These are phyloP conservation scores for Hemileccinum impolitum DNA, from an alignment of 768 basidiomycete species.

Conservation along the genomic window DNA sequence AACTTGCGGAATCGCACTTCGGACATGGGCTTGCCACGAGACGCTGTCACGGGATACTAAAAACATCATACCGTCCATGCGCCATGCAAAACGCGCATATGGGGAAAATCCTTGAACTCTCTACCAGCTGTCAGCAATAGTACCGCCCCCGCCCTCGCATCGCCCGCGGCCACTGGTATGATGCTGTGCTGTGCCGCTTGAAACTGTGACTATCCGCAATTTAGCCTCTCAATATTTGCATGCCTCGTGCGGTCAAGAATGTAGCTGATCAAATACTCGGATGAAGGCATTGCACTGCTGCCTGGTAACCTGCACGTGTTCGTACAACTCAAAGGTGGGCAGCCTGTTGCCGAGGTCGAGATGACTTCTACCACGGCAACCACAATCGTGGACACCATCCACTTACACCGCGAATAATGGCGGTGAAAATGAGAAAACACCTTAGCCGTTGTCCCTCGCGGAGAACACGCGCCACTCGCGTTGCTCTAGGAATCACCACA, in stretches of 20 bases:
- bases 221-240: background rate
- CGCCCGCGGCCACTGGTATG: background rate
- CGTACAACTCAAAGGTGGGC: constrained; percentile 7
- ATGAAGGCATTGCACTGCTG: constrained; percentile 10
- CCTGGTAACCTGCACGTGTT: constrained; percentile 14
- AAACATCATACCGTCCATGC: too few relatives aligned
- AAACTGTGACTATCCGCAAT: too few relatives aligned
- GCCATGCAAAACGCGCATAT: too few relatives aligned
- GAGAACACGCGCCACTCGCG: constrained; percentile 30
- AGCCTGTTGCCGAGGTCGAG: constrained; percentile 14
- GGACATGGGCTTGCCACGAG: too few relatives aligned
- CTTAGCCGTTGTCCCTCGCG: constrained; percentile 26
- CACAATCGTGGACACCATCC: constrained; percentile 8
- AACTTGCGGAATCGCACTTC: too few relatives aligned
- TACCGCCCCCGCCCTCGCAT: background rate
- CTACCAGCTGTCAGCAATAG: too few relatives aligned
- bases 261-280: constrained; percentile 11
- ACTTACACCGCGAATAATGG: constrained; percentile 10
- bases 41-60: too few relatives aligned
- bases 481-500: constrained; percentile 16
- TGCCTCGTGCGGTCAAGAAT: constrained; percentile 18
- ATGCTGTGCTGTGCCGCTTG: background rate
- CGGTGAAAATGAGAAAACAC: constrained; percentile 6
- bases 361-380: constrained; percentile 15
- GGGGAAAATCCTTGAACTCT: too few relatives aligned